Evolutionary conservation across 345 rosid genomes (phyloP).

Genomic region (Bretschneidera sinensis): DNA sequence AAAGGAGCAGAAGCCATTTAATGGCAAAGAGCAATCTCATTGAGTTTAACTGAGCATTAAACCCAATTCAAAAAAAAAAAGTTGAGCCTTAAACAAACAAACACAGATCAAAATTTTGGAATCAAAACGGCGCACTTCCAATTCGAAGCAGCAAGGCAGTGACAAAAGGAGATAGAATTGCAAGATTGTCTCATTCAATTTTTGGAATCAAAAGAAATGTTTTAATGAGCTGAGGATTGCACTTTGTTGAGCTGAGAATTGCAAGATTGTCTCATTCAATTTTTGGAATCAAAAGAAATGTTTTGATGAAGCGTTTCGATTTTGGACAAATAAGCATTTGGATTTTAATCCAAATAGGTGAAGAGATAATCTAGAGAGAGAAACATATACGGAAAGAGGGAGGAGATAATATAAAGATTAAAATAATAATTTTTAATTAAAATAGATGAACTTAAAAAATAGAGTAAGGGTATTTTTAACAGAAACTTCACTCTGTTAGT

Average conservation of each 20-base stretch:
- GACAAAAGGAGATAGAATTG: constrained; percentile 2
- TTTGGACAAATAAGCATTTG: too few relatives aligned
- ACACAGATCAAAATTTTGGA: not conserved
- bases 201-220: too few relatives aligned
- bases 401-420: too few relatives aligned
- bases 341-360: too few relatives aligned
- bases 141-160: constrained; percentile 10
- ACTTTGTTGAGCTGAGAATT: constrained; percentile 1
- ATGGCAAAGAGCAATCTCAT: constrained; percentile 42
- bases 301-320: too few relatives aligned
- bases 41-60: constrained; percentile 42
- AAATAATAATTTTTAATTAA: too few relatives aligned
- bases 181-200: too few relatives aligned
- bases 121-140: not conserved
- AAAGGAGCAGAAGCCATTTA: constrained; percentile 83
- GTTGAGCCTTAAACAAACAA: too few relatives aligned
- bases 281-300: not conserved
- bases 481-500: too few relatives aligned
- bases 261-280: constrained; percentile 13
- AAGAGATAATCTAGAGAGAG: constrained; percentile 68
- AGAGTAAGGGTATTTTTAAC: too few relatives aligned
- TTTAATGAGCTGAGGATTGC: too few relatives aligned
- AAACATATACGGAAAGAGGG: constrained; percentile 1
- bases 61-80: not conserved
- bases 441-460: too few relatives aligned